Base-by-base conservation (phyloP, 2,329 filamentous ascomycete genomes). In the Verticillium nubilum region DNA sequence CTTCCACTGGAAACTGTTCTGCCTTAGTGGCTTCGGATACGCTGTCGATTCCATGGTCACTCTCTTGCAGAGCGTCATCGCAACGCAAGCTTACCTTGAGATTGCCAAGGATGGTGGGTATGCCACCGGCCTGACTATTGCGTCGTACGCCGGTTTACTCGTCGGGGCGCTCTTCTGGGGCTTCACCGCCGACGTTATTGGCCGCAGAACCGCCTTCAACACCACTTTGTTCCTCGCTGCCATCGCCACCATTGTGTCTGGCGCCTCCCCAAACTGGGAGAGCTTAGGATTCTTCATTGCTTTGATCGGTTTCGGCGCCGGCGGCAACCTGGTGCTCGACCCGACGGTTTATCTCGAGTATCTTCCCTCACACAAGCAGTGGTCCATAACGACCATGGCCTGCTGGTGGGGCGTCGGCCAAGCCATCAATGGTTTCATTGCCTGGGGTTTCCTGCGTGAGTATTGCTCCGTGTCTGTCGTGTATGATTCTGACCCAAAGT, bases 261-360 rank as follows among this genome's bases (percentile, higher is more conserved):
- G 87, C 1, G 84, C 81, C 0, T 77, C 81, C 23, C 86, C 87
- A 0, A 86, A 80, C 59, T 91, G 86, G 84, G 72, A 78, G 4
- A 80, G 83, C 0, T 74, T 89, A 10, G 84, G 83, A 0, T 70
- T 86, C 10, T 88, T 89, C 64, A 78, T 86, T n/a, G 80, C 78
- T 13, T 67, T 88, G 33, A 75, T 82, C 42, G 80, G 83, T 1
- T 88, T 89, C 64, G 86, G 86, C 0, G 82, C 76, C 0, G 87
- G 86, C 17, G 87, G 86, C 1, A 89, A 89, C 66, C 70, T 89
- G 23, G 82, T 89, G 0, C 72, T 89, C 1, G 86, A 88, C 63
- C 87, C 85, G 3, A 77, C 77, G 4, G 75, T 80, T 37, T 78
- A 79, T 58, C 70, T 80, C 27, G 78, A 80, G 63, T 79, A 75